Conservation (phyloP, 179 eudicot genomes). For the Heliamphora pulchella region DNA sequence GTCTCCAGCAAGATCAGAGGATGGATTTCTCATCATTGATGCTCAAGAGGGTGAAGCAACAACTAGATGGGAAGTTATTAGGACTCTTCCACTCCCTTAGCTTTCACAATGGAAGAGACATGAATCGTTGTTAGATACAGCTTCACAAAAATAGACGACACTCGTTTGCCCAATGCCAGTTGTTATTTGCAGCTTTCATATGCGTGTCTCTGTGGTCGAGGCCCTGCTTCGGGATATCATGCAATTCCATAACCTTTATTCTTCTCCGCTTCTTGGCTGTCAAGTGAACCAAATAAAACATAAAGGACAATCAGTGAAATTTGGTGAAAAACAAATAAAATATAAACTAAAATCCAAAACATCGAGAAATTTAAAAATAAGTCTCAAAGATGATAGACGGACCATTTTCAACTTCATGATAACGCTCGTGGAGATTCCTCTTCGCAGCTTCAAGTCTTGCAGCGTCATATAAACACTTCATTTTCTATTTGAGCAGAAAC, state of each 20-base stretch:
- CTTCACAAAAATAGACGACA: constrained; percentile 28
- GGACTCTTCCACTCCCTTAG: neutral
- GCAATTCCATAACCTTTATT: constrained; percentile 81
- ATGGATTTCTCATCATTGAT: neutral
- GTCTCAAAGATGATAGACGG: constrained; percentile 11
- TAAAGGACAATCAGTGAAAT: neutral
- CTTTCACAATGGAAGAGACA: neutral
- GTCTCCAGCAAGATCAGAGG: too few species aligned
- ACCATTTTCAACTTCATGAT: constrained; percentile 88
- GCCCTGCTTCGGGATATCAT: constrained; percentile 77
- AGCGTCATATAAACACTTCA: constrained; percentile 37
- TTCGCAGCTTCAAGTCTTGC: constrained; percentile 67
- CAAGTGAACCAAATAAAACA: constrained; percentile 14
- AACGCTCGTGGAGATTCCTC: constrained; percentile 89
- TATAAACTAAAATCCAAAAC: neutral
- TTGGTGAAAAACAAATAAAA: neutral
- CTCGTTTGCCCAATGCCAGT: constrained; percentile 53
- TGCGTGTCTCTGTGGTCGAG: constrained; percentile 36
- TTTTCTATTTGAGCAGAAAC: constrained; percentile 30
- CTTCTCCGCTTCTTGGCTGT: constrained; percentile 87
- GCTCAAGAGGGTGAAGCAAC: neutral
- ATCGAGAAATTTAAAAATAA: neutral
- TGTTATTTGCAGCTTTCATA: constrained; percentile 51
- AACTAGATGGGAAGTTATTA: neutral
- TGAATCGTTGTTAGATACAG: neutral